Conservation (phyloP, 176 grass and related monocot genomes). For the Thinopyrum elongatum region DNA sequence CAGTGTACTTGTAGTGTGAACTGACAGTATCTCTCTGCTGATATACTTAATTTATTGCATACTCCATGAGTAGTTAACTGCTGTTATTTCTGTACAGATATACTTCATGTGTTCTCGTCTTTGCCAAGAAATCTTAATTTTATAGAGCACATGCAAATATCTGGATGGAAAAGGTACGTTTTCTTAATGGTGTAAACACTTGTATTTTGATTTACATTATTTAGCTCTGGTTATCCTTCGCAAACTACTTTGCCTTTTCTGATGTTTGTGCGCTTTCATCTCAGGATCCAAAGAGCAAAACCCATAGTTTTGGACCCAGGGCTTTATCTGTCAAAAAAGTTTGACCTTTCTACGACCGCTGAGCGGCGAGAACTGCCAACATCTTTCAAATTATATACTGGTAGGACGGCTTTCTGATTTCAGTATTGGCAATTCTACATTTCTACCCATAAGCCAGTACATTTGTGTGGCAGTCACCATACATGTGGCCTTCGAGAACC, state of each 20-base stretch:
- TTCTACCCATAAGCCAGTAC: not conserved
- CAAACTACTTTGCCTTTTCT: not conserved
- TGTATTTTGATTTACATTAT: not conserved
- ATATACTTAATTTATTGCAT: conserved; percentile 73
- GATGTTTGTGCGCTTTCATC: conserved; percentile 24
- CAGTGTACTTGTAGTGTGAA: not conserved
- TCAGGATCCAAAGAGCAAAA: conserved; percentile 70
- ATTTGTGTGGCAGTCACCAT: not conserved
- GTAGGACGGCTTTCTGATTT: conserved; percentile 39
- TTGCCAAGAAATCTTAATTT: conserved; percentile 98
- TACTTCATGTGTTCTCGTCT: conserved; percentile 93
- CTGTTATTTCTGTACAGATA: conserved; percentile 61
- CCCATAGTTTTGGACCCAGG: conserved; percentile 90
- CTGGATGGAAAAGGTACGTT: conserved; percentile 95
- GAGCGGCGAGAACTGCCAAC: conserved; percentile 79
- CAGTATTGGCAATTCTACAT: not conserved
- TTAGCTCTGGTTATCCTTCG: not conserved
- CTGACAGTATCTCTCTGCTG: conserved; percentile 32
- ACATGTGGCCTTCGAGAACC: not conserved
- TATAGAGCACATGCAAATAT: conserved; percentile 86
- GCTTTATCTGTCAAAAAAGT: conserved; percentile 95
- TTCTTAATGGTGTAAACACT: not conserved
- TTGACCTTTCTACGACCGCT: conserved; percentile 70
- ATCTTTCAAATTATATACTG: conserved; percentile 93
- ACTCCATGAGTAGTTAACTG: not conserved